phyloP scores from a whole-genome alignment of 257 asterid genomes.

The Oldenlandia corymbosa region DNA sequence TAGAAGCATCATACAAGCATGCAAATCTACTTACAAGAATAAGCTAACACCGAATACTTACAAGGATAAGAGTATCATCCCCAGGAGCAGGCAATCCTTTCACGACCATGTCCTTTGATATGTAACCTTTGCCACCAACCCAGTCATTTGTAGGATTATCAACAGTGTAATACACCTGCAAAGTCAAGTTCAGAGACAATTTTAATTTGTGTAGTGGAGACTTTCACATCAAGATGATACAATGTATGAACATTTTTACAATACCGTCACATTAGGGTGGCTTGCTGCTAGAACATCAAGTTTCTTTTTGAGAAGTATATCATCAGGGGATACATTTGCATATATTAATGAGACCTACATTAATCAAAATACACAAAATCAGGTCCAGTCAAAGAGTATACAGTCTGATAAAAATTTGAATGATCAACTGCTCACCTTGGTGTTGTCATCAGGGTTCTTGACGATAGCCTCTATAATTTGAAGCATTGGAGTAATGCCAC shows the following conservation, averaged over 20 bases:
- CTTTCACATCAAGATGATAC: constrained; percentile 1
- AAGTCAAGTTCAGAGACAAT: constrained; percentile 14
- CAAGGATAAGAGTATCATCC: constrained; percentile 78
- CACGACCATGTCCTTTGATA: constrained; percentile 73
- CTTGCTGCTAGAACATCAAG: constrained; percentile 76
- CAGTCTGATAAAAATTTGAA: neutral
- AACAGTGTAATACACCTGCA: constrained; percentile 81
- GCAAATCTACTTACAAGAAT: constrained; percentile 5
- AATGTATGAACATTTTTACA: constrained; percentile 12
- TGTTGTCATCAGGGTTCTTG: constrained; percentile 85
- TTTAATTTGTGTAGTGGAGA: neutral
- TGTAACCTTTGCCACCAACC: constrained; percentile 78
- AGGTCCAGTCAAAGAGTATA: neutral
- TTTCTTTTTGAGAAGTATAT: constrained; percentile 91
- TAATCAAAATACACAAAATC: constrained; percentile 9
- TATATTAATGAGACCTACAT: constrained; percentile 76
- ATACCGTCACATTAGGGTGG: constrained; percentile 86
- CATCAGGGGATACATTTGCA: constrained; percentile 94
- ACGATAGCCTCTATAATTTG: constrained; percentile 87
- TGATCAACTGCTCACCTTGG: constrained; percentile 41
- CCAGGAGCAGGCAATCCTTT: constrained; percentile 89
- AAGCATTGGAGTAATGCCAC: constrained; percentile 98
- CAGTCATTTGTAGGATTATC: constrained; percentile 83
- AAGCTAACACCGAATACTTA: constrained; percentile 36
- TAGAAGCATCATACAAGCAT: neutral